These are phyloP conservation scores for Gaertneriomyces semiglobifer DNA, from an alignment of 192 early-diverging fungal genomes.

Conservation along the genomic window DNA sequence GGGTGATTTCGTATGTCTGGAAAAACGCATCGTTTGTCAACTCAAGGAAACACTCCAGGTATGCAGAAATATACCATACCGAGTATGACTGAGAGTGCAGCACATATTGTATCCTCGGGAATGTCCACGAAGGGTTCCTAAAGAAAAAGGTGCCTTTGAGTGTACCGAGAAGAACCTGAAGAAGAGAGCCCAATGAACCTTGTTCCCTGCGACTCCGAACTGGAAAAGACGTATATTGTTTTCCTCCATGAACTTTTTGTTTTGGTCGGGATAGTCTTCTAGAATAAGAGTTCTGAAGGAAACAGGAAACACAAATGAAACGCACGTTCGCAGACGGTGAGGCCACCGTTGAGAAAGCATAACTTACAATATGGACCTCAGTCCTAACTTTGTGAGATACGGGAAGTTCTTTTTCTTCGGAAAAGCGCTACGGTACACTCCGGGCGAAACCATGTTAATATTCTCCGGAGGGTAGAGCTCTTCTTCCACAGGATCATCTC, in stretches of 20 bases:
- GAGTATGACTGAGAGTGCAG: conserved; percentile 48
- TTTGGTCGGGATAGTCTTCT: conserved; percentile 96
- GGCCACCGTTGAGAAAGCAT: neutral
- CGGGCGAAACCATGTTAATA: conserved; percentile 90
- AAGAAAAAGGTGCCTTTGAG: neutral
- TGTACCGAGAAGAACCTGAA: conserved; percentile 1
- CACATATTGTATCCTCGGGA: conserved; percentile 49
- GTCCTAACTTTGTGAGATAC: conserved; percentile 84
- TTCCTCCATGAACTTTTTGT: conserved; percentile 83
- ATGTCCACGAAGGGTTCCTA: conserved; percentile 58
- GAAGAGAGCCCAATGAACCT: conserved; percentile 46
- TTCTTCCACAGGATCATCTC: conserved; percentile 24
- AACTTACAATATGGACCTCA: conserved; percentile 85
- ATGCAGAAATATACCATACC: conserved; percentile 22
- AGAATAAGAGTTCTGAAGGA: conserved; percentile 78
- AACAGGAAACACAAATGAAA: neutral
- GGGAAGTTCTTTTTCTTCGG: conserved; percentile 94
- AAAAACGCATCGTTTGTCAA: neutral
- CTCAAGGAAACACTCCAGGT: neutral
- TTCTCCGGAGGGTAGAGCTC: conserved; percentile 84
- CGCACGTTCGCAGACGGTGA: neutral
- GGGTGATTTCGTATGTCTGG: conserved; percentile 48
- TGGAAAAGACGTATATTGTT: conserved; percentile 85
- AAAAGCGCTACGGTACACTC: conserved; percentile 92
- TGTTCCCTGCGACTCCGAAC: conserved; percentile 96